Evolutionary conservation across 257 asterid genomes (phyloP), one percentile per base, ranked within the genome.

Genomic region (Verbascum thapsus): DNA sequence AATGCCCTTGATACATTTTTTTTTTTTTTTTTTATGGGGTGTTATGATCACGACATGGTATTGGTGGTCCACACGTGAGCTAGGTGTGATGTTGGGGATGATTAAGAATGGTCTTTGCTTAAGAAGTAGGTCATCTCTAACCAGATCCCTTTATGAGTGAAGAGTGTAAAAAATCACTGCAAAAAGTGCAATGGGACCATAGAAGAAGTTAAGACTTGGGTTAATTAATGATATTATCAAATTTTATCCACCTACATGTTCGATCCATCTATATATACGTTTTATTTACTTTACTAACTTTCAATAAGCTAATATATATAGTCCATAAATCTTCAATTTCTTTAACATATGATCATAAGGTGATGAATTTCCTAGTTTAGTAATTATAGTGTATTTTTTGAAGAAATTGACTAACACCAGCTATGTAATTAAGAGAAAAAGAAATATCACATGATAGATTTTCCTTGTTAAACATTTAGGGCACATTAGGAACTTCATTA

Each of bases 11-110:
- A 10, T 41, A 4, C 1, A 20, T 34, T 30, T 18, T 10, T 32
- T n/a, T 8, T 13, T 43, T 40, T 9, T 71, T 71, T 57, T 54
- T 62, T 58, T 40, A 30, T 49, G 67, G 39, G 54, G 64, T 69
- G 71, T 54, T 68, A 72, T 30, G 65, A 68, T 67, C 44, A 64
- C 48, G 58, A 58, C 63, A 4, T 42, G 41, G 34, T 41, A 50
- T 72, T 66, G 74, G 76, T 76, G 91, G 85, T 73, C 85, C 83
- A 74, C 87, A 72, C 72, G 74, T 78, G 83, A 68, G n/a, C n/a
- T n/a, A n/a, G 77, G 69, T 72, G 80, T 73, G 74, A 67, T 71
- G 75, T 70, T 43, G 75, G 71, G 63, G 71, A 70, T 64, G 53
- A 65, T 22, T 47, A 40, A 66, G 72, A 69, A 76, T 71, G 75